Base-by-base conservation (phyloP, 2,329 filamentous ascomycete genomes). In the Venturia nashicola region DNA sequence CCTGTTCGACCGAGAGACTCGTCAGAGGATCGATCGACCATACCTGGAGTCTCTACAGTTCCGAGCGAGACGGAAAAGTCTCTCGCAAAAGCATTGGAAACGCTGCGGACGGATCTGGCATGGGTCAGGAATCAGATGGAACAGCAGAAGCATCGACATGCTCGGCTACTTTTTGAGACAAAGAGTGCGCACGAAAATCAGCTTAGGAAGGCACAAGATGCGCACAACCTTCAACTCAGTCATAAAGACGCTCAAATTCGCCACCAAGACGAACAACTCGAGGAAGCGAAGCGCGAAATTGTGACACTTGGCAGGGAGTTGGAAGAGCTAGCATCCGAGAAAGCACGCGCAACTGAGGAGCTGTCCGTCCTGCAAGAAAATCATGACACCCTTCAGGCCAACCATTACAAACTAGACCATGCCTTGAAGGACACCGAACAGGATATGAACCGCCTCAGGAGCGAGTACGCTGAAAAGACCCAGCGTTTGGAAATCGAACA, bases 221-320 rank as follows among this genome's bases (percentile, higher is more conserved):
- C n/a, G 18, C 54, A 27, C 12, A 40, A 36, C 14, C n/a, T 34
- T 9, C 18, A 27, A 20, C 32, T n/a, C 18, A 59, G 6, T 5
- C 32, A 59, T 9, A 34, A 59, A 20, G 32, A 59, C 27, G 54
- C 54, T 59, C n/a, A 34, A 20, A 40, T 36, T 40, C 27, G n/a
- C 27, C n/a, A 59, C 23, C 54, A 59, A 27, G 36, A 59, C 18
- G 54, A 34, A n/a, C 18, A 61, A 20, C 39, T 42, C 18, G 39
- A 61, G 36, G 43, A 43, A 39, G 59, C 59, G 7, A 61, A 61
- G 36, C 39, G 59, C 36, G 39, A 61, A 18, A 61, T 61, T 61
- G 59, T 34, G 7, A 34, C 23, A 20, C n/a, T 61, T 6, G 39
- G 36, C 59, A 61, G n/a, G 20, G 59, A 61, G 36, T 32, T 61